Conservation (phyloP, 805 yeast genomes). For the Wickerhamiella allomyrinae region DNA sequence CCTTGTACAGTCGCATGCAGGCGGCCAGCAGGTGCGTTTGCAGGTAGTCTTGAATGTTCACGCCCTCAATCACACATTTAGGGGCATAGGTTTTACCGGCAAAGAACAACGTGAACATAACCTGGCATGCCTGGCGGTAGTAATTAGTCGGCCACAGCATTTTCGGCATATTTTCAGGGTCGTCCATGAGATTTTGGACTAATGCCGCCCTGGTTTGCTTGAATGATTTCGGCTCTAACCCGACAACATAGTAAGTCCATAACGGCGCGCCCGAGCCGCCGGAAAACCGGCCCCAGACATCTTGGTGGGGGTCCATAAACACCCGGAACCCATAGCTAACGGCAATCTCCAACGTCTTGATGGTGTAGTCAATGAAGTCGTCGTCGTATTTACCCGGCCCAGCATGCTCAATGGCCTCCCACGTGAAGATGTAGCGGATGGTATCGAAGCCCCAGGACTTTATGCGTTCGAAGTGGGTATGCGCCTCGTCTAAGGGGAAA, state of each 20-base stretch:
- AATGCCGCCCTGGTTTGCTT: conserved; percentile 59
- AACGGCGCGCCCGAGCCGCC: conserved; percentile 93
- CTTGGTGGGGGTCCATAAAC: conserved; percentile 82
- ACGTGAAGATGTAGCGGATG: conserved; percentile 60
- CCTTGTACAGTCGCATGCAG: conserved; percentile 32
- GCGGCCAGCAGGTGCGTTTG: conserved; percentile 50
- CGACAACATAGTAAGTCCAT: conserved; percentile 87
- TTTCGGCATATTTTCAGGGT: conserved; percentile 43
- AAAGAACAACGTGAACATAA: conserved; percentile 78
- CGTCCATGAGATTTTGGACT: conserved; percentile 41
- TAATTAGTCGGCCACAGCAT: conserved; percentile 94
- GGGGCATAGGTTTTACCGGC: conserved; percentile 71
- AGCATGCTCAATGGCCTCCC: conserved; percentile 86
- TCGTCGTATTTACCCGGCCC: conserved; percentile 79
- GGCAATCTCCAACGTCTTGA: conserved; percentile 43
- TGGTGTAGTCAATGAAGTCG: conserved; percentile 57
- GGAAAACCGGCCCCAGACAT: conserved; percentile 76
- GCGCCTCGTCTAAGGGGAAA: conserved; percentile 60
- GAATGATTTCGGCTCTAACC: conserved; percentile 62
- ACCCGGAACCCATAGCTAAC: conserved; percentile 55
- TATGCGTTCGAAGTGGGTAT: conserved; percentile 50
- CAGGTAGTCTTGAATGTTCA: conserved; percentile 63
- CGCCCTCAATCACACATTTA: conserved; percentile 49
- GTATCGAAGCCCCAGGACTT: conserved; percentile 73
- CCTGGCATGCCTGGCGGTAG: conserved; percentile 53